A percentile compares a stretch with the other conserved stretches of the same genome.
phyloP scores from a whole-genome alignment of 2,329 filamentous ascomycete species.

The Aurifilum marmelostoma region DNA sequence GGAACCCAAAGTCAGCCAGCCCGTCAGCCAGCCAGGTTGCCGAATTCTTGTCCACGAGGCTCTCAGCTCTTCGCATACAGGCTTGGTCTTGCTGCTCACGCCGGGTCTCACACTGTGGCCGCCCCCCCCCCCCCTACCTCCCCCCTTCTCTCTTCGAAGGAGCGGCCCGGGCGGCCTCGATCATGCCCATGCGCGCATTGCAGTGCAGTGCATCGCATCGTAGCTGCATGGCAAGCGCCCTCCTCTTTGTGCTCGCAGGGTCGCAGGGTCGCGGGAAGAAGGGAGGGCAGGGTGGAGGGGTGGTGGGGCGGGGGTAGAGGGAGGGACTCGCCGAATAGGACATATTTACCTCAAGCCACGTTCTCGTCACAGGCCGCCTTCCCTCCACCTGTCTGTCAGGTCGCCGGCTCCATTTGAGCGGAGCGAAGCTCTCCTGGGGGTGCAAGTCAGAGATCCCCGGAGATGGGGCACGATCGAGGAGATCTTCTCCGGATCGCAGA shows the following conservation, averaged over 20 bases:
- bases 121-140: no score
- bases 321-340: not conserved
- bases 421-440: not conserved
- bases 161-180: not conserved
- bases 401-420: not conserved
- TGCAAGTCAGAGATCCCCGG: no score
- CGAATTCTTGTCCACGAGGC: not conserved
- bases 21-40: not conserved
- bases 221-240: not conserved
- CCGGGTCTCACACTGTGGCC: not conserved
- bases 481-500: not conserved
- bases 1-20: not conserved
- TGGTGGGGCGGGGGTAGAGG: not conserved
- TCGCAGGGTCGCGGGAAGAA: not conserved
- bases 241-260: not conserved
- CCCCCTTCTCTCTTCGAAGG: not conserved
- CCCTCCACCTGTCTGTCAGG: not conserved
- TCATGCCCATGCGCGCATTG: not conserved
- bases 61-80: not conserved
- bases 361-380: not conserved
- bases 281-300: not conserved
- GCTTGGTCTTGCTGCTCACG: not conserved
- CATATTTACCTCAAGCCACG: not conserved
- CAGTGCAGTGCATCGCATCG: not conserved
- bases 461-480: not conserved